Conservation (phyloP, 148 eudicot species). For the Fagopyrum homotropicum region DNA sequence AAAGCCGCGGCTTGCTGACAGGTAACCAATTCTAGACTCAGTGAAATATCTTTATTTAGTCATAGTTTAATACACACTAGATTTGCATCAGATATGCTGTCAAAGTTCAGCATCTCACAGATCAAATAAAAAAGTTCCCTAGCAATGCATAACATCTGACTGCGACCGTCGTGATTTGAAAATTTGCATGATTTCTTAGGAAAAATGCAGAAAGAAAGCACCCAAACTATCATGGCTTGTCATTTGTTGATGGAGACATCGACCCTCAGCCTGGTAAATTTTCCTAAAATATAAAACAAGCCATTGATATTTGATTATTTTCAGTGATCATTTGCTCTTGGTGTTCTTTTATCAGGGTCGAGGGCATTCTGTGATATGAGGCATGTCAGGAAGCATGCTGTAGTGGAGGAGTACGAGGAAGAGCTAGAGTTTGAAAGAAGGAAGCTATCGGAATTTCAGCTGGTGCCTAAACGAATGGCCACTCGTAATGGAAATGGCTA, state of each 20-base stretch:
- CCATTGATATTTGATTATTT: background rate
- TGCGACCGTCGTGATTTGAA: background rate
- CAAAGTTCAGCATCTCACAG: background rate
- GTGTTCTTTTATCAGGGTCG: background rate
- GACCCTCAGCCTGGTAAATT: background rate
- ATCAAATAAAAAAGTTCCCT: no score
- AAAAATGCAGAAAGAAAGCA: constrained; percentile 2
- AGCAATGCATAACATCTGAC: background rate
- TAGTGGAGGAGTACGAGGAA: background rate
- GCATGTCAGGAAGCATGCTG: background rate
- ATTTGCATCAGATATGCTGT: background rate
- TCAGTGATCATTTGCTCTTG: background rate
- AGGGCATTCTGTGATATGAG: background rate
- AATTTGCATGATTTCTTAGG: background rate
- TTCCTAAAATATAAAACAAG: background rate
- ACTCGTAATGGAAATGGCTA: background rate
- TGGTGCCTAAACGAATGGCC: background rate
- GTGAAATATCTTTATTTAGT: no score
- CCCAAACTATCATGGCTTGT: background rate
- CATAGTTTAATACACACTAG: background rate
- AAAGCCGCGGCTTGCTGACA: constrained; percentile 39
- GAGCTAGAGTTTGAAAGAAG: constrained; percentile 1
- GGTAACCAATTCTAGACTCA: constrained; percentile 22
- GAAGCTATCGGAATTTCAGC: background rate
- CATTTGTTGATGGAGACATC: background rate